A percentile compares a stretch with the other conserved stretches of the same genome.
phyloP scores from a whole-genome alignment of 2,329 filamentous ascomycete genomes.

The Cyclaneusma minus region DNA sequence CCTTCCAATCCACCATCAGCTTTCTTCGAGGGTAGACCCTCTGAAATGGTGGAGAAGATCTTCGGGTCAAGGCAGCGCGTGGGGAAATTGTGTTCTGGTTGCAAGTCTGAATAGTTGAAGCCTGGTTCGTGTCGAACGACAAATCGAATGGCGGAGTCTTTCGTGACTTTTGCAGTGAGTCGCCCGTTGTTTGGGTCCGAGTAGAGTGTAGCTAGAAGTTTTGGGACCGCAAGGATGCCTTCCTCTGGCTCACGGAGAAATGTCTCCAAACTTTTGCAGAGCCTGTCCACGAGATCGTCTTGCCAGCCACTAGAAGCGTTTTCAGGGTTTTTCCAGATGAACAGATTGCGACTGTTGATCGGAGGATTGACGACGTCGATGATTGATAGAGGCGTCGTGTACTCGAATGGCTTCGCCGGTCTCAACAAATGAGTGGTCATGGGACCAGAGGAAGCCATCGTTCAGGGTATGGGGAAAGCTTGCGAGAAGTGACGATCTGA shows the following conservation, averaged over 20 bases:
- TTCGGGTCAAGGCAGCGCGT: slow-evolving; percentile 2
- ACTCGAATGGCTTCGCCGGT: slow-evolving; percentile 3
- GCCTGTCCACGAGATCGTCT: slow-evolving; percentile 2
- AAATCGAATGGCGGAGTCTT: slow-evolving; percentile 3
- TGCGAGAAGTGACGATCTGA: too few species aligned
- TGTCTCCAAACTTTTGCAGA: slow-evolving; percentile 2
- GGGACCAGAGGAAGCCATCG: too few species aligned
- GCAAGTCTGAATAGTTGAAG: slow-evolving; percentile 2
- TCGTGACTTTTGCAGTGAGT: slow-evolving; percentile 3
- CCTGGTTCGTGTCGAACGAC: slow-evolving; percentile 1
- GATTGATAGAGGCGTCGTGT: slow-evolving; percentile 3
- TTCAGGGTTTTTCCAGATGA: slow-evolving; percentile 3
- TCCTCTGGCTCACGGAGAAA: slow-evolving; percentile 3
- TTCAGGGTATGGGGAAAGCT: too few species aligned
- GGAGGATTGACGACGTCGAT: slow-evolving; percentile 3
- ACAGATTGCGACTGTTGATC: slow-evolving; percentile 4
- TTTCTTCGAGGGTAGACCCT: slow-evolving; percentile 2
- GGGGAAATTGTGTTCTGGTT: slow-evolving; percentile 3
- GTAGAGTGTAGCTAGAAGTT: slow-evolving; percentile 3
- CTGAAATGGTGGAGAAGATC: slow-evolving; percentile 2
- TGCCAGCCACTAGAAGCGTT: slow-evolving; percentile 1
- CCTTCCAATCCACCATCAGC: background rate
- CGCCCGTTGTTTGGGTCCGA: slow-evolving; percentile 1
- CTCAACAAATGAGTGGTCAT: too few species aligned
- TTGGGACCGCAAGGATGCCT: slow-evolving; percentile 1